Evolutionary conservation across 345 rosid genomes (phyloP).

Genomic region (Erysimum cheiranthoides): DNA sequence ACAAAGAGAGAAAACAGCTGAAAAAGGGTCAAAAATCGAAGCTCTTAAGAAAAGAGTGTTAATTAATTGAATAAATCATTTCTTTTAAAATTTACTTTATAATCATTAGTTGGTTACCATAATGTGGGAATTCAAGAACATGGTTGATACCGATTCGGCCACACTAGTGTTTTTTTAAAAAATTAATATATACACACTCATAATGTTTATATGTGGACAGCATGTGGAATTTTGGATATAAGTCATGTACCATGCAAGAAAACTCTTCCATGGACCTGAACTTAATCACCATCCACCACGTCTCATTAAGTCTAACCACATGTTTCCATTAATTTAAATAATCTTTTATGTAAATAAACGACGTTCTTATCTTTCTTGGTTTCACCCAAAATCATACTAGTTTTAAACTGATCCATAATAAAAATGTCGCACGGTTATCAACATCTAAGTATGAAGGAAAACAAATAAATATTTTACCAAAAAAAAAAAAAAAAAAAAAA

Average conservation of each 20-base stretch:
- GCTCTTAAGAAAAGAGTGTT: background rate
- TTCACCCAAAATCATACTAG: background rate
- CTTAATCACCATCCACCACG: conserved; percentile 43
- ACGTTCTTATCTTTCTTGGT: conserved; percentile 32
- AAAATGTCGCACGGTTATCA: background rate
- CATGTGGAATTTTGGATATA: conserved; percentile 31
- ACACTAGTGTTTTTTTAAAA: conserved; percentile 13
- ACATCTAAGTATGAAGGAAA: background rate
- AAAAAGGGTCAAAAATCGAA: background rate
- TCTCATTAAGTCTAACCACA: conserved; percentile 41
- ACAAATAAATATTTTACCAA: no score
- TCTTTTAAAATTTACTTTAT: background rate
- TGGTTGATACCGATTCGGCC: conserved; percentile 27
- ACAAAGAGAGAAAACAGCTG: background rate
- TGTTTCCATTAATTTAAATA: conserved; percentile 25
- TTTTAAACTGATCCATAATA: conserved; percentile 1
- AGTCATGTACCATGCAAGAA: conserved; percentile 44
- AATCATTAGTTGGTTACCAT: conserved; percentile 34
- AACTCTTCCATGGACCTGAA: conserved; percentile 41
- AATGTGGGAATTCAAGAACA: conserved; percentile 40
- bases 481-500: no score
- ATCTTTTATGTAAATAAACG: background rate
- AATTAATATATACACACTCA: background rate
- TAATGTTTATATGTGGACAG: conserved; percentile 4
- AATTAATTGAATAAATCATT: background rate